Evolutionary conservation across 371 early-diverging fungal genomes (phyloP).

Genomic region (Mucor mucedo): DNA sequence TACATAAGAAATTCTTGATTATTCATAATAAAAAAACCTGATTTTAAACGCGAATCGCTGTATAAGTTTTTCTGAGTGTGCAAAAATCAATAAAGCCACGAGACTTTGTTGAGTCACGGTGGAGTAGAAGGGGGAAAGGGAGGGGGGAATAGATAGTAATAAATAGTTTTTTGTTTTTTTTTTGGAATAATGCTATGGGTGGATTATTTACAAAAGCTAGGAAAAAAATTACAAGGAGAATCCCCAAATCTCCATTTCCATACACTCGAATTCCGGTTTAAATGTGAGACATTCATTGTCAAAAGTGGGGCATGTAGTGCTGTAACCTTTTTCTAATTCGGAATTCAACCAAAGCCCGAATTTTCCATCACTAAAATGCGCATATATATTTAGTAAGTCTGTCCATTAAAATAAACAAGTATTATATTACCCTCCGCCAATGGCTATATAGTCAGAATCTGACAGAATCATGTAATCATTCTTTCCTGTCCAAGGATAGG

Average conservation of each 20-base stretch:
- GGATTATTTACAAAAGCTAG: constrained; percentile 4
- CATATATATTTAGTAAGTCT: constrained; percentile 3
- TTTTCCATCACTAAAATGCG: constrained; percentile 67
- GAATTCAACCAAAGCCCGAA: constrained; percentile 93
- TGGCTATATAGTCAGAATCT: constrained; percentile 82
- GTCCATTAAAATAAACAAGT: constrained; percentile 2
- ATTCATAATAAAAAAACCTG: too few species aligned
- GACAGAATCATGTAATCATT: constrained; percentile 90
- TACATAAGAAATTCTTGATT: too few species aligned
- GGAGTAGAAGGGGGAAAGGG: not conserved
- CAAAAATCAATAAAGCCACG: not conserved
- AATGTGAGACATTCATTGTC: constrained; percentile 75
- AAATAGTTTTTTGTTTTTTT: constrained; percentile 1
- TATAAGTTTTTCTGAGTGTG: constrained; percentile 1
- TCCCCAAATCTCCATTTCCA: constrained; percentile 51
- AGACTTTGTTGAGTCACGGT: not conserved
- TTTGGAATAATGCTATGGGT: not conserved
- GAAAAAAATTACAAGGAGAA: constrained; percentile 19
- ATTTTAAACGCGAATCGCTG: not conserved
- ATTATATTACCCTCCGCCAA: constrained; percentile 85
- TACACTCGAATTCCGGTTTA: constrained; percentile 41
- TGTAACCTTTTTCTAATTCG: constrained; percentile 85
- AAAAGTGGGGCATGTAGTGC: constrained; percentile 84
- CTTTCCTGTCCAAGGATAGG: constrained; percentile 84
- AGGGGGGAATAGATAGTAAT: not conserved